Base-by-base conservation (phyloP, 177 flowering plant species). In the Tripterygium wilfordii region DNA sequence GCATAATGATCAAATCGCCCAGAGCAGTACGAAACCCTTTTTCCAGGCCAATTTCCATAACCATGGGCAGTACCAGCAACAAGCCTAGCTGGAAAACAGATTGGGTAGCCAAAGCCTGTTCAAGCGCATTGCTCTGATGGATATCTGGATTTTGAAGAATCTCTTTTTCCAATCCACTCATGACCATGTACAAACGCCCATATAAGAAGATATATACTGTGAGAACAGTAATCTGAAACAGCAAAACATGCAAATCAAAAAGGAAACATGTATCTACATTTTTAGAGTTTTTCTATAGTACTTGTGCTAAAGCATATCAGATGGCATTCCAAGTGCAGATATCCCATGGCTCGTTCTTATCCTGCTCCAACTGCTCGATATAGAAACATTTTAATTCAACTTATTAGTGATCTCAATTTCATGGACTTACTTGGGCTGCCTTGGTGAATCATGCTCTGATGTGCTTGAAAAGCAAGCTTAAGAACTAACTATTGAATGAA, bases 1-100 rank as follows among this genome's bases (percentile, higher is more conserved):
- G 96, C 98, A 91, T 91, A 22, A 88, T 69, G 35, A 91, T 64
- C 49, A 91, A 83, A 53, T 91, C 92, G 57, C 76, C 94, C 23
- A 91, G 33, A 41, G 98, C 98, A 45, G 73, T 79, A 4, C 88
- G 95, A 35, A 91, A 88, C 4, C 98, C 98, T 70, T 83, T 81
- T 49, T 90, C 96, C 28, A 91, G 72, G 49, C 96, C 96, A 53
- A 80, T 78, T 69, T 90, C 97, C 96, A 88, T 90, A 38, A 90
- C 80, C 96, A 88, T 88, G 7, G 98, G 98, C 15, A 91, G 77
- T 27, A 85, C 88, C 42, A 88, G 61, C 54, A 88, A 62, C 54
- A 91, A 58, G 32, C 98, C 98, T 6, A 91, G 67, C 75, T 91
- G 98, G 59, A 83, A 79, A 27, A 83, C 67, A 47, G 89, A 76